Percentiles rank a stretch among this genome's conserved stretches.
Conservation (phyloP, 2,329 filamentous ascomycete species). For the Colletotrichum sp. region DNA sequence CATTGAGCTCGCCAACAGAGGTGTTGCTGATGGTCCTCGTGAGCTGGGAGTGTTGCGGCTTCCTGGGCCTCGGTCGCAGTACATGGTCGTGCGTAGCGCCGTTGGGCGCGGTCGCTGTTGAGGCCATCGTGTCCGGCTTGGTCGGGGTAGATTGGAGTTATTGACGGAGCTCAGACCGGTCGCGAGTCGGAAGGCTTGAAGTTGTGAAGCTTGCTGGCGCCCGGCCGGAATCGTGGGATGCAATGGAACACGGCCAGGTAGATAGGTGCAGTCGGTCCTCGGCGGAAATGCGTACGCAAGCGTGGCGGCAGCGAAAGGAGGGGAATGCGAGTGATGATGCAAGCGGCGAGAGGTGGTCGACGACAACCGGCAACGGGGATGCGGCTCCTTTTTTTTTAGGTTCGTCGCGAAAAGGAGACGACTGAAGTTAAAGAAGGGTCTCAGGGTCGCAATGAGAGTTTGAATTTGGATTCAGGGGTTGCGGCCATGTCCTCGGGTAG, state of each 20-base stretch:
- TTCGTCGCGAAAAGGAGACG: neutral
- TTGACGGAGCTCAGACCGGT: neutral
- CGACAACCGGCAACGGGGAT: neutral
- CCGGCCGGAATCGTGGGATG: neutral
- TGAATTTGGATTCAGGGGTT: conserved; percentile 5
- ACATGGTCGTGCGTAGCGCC: conserved; percentile 41
- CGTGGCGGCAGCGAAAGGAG: neutral
- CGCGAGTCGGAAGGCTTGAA: neutral
- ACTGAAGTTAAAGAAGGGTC: neutral
- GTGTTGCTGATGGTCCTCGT: conserved; percentile 17
- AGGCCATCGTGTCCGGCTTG: neutral
- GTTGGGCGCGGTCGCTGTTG: conserved; percentile 9
- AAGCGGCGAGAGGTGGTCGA: neutral
- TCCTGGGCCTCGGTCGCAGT: conserved; percentile 54
- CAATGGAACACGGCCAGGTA: neutral
- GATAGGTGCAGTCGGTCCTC: neutral
- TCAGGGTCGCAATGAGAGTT: conserved; percentile 13
- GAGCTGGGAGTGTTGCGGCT: conserved; percentile 50
- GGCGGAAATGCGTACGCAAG: neutral
- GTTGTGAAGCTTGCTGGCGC: neutral
- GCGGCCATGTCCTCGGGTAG: conserved; percentile 10
- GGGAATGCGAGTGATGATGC: neutral
- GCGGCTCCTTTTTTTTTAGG: neutral
- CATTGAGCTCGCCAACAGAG: conserved; percentile 12
- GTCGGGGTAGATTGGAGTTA: neutral